A percentile compares a stretch with the other conserved stretches of the same genome.
Conservation (phyloP, 805 yeast genomes). For the Nakazawaea pomicola region DNA sequence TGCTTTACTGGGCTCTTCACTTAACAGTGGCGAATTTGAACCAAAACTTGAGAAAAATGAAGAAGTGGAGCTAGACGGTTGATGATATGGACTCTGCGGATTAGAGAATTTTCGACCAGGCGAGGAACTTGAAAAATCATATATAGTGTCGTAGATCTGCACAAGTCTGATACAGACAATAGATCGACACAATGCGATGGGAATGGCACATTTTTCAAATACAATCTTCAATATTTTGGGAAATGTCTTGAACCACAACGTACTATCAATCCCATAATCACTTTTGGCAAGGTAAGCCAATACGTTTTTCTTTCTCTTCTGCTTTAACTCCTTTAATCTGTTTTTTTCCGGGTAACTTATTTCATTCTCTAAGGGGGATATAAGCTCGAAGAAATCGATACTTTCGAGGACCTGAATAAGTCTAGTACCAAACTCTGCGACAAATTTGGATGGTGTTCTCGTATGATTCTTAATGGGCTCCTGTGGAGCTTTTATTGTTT, state of each 20-base stretch:
- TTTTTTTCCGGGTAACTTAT: conserved; percentile 74
- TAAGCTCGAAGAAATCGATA: conserved; percentile 59
- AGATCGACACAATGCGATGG: conserved; percentile 89
- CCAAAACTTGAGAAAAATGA: conserved; percentile 6
- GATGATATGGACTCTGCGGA: conserved; percentile 10
- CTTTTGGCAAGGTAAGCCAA: conserved; percentile 81
- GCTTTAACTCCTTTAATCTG: conserved; percentile 58
- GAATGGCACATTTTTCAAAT: conserved; percentile 81
- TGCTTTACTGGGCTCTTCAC: background rate
- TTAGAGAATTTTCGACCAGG: conserved; percentile 16
- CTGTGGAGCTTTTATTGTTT: conserved; percentile 1
- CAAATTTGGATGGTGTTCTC: conserved; percentile 63
- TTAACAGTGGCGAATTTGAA: background rate
- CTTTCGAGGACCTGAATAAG: conserved; percentile 72
- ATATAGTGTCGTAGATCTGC: conserved; percentile 70
- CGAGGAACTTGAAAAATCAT: conserved; percentile 45
- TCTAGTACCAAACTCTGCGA: conserved; percentile 73
- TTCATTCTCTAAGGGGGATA: conserved; percentile 44
- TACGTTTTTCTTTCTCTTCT: conserved; percentile 55
- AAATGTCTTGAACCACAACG: conserved; percentile 89
- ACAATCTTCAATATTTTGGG: conserved; percentile 70
- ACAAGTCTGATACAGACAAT: conserved; percentile 85
- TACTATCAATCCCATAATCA: conserved; percentile 91
- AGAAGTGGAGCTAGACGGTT: background rate
- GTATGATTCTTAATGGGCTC: conserved; percentile 32